Base-by-base conservation (phyloP, 257 asterid species). In the Cynanchum wilfordii region DNA sequence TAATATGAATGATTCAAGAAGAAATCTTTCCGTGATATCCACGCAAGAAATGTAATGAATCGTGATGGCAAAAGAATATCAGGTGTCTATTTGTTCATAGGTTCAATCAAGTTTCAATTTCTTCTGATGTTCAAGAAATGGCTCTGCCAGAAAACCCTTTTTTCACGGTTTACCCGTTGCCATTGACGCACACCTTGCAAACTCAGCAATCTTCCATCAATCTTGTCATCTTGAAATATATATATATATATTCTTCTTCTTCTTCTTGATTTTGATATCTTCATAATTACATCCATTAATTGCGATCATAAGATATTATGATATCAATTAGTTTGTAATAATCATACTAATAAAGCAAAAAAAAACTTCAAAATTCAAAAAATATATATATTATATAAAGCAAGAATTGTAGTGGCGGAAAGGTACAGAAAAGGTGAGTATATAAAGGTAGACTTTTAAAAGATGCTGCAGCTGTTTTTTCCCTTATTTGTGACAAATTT, bases 161-260 rank as follows among this genome's bases (percentile, higher is more conserved):
- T 59, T 59, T 27, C 42, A 59, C 66, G 42, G 66, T 58, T 25
- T n/a, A 58, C 65, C 40, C 65, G 42, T 59, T 59, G n/a, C 66
- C 66, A 27, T 4, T 8, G 66, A 27, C 66, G 24, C 52, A 2
- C 30, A 59, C 7, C 16, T 4, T 20, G 0, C 40, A 59, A 56
- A 56, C 62, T 9, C 47, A 0, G 10, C 1, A 42, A 42, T 42
- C 47, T 33, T 33, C 38, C 38, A 33, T 33, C 2, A 5, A 33
- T n/a, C n/a, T n/a, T n/a, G n/a, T n/a, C n/a, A 33, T 1, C 38
- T 5, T 33, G 5, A 33, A 33, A 33, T 30, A 30, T 30, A 30
- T 30, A 30, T 30, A 30, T 30, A 30, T 30, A 30, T 30, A 30
- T 30, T 30, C 1, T 30, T 30, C 33, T 30, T 30, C 2, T 30